phyloP scores from a whole-genome alignment of 257 asterid genomes.

The Solanum acaule region DNA sequence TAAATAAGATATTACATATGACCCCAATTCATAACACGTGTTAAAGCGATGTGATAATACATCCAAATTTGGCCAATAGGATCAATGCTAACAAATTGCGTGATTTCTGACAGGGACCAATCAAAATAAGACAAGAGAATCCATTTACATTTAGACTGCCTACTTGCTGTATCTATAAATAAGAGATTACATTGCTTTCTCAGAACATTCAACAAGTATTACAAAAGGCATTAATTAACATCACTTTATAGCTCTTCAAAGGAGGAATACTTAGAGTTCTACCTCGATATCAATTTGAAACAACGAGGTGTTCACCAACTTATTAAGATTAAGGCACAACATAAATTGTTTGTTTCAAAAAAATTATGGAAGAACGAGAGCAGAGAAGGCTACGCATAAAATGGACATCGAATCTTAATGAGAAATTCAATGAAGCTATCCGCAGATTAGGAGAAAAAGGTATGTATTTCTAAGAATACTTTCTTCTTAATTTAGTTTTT shows the following conservation, averaged over 20 bases:
- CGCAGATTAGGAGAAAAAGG: not conserved
- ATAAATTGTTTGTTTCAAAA: not conserved
- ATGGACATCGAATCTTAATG: not conserved
- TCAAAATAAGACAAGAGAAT: not conserved
- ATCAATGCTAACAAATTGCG: too few species aligned
- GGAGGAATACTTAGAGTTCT: not conserved
- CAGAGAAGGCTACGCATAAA: not conserved
- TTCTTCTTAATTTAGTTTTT: not conserved
- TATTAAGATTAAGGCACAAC: not conserved
- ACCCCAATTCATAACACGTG: too few species aligned
- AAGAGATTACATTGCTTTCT: not conserved
- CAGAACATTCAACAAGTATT: not conserved
- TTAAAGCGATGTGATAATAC: not conserved
- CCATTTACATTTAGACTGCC: not conserved
- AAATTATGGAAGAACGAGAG: not conserved
- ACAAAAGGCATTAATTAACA: not conserved
- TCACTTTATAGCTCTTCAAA: not conserved
- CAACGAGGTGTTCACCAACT: not conserved
- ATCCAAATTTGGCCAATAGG: too few species aligned
- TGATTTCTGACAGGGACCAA: not conserved
- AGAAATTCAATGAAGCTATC: not conserved
- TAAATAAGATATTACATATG: too few species aligned
- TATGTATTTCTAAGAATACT: not conserved
- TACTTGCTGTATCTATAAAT: not conserved
- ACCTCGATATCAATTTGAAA: not conserved